Percentiles rank a stretch among this genome's conserved stretches.
phyloP scores from a whole-genome alignment of 2,329 filamentous ascomycete species.

The Scorias spongiosa region DNA sequence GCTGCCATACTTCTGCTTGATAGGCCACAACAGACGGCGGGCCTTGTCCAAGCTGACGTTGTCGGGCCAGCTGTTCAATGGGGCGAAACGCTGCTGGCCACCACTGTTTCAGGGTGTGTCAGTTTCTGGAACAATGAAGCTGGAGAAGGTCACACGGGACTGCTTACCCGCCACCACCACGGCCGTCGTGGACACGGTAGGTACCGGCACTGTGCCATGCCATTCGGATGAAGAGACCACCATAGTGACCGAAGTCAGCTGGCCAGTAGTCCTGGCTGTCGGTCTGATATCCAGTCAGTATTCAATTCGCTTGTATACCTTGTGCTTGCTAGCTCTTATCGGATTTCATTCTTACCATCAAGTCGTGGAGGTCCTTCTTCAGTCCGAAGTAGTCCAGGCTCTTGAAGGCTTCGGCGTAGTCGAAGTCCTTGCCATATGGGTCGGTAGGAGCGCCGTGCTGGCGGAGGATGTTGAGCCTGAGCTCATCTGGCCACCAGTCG shows the following conservation, averaged over 20 bases:
- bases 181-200: slow-evolving; percentile 60
- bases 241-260: slow-evolving; percentile 68
- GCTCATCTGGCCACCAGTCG: slow-evolving; percentile 60
- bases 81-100: slow-evolving; percentile 66
- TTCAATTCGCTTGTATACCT: not conserved
- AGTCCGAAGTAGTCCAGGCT: slow-evolving; percentile 52
- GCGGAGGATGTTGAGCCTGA: slow-evolving; percentile 57
- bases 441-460: slow-evolving; percentile 51
- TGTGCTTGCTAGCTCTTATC: too few relatives aligned
- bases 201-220: slow-evolving; percentile 70
- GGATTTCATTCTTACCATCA: slow-evolving; percentile 34
- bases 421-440: slow-evolving; percentile 47
- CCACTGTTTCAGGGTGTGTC: slow-evolving; percentile 15
- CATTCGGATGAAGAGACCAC: slow-evolving; percentile 66
- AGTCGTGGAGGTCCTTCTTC: slow-evolving; percentile 55
- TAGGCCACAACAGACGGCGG: slow-evolving; percentile 61
- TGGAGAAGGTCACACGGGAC: not conserved
- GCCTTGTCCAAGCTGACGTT: slow-evolving; percentile 69
- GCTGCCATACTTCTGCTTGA: slow-evolving; percentile 74
- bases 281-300: slow-evolving; percentile 25
- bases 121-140: not conserved
- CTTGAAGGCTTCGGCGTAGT: slow-evolving; percentile 61
- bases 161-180: slow-evolving; percentile 49
- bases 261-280: slow-evolving; percentile 72
- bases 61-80: slow-evolving; percentile 71